A percentile compares a stretch with the other conserved stretches of the same genome.
phyloP scores from a whole-genome alignment of 192 early-diverging fungal genomes.

The Dissophora globulifera region DNA sequence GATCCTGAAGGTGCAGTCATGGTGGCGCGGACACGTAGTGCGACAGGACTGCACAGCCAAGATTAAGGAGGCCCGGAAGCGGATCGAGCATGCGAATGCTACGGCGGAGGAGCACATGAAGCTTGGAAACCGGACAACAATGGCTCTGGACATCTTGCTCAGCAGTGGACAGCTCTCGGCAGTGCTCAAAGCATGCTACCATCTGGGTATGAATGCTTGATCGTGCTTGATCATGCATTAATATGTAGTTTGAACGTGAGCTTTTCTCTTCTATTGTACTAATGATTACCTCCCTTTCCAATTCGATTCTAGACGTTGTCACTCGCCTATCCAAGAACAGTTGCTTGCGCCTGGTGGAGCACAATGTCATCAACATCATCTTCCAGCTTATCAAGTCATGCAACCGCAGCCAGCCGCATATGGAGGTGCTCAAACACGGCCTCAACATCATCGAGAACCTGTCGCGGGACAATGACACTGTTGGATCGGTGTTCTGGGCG shows the following conservation, averaged over 20 bases:
- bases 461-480: conserved; percentile 33
- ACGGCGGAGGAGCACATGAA: conserved; percentile 58
- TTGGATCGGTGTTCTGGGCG: conserved; percentile 39
- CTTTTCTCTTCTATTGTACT: too few relatives aligned
- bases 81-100: conserved; percentile 52
- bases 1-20: conserved; percentile 48
- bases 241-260: too few relatives aligned
- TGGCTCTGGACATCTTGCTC: conserved; percentile 53
- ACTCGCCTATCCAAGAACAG: conserved; percentile 53
- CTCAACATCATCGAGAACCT: conserved; percentile 55
- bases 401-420: conserved; percentile 53
- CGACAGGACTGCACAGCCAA: conserved; percentile 43
- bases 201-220: conserved; percentile 54
- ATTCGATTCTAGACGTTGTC: conserved; percentile 40
- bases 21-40: conserved; percentile 51
- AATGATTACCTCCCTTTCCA: conserved; percentile 1
- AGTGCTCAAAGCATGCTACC: conserved; percentile 56
- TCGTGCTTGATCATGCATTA: too few relatives aligned
- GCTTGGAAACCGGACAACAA: conserved; percentile 53
- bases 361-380: conserved; percentile 54
- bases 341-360: conserved; percentile 53
- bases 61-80: conserved; percentile 45
- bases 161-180: conserved; percentile 55
- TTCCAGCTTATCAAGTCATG: conserved; percentile 53
- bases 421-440: conserved; percentile 54